Conservation (phyloP, 192 early-diverging fungal genomes). For the Neocallimastix lanati region DNA sequence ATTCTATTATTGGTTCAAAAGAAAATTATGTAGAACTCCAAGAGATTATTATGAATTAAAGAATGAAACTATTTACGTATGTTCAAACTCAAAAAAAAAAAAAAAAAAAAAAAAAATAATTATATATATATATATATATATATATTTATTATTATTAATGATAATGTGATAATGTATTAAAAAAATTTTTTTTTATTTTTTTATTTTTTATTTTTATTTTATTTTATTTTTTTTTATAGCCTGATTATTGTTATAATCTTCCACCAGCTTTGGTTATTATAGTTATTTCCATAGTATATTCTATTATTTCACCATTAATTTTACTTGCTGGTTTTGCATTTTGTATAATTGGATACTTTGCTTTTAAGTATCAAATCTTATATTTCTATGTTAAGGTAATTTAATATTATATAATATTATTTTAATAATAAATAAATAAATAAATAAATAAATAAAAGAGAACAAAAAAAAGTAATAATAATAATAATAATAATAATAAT, state of each 20-base stretch:
- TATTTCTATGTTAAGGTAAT: not conserved
- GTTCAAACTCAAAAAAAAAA: not conserved
- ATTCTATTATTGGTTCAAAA: not conserved
- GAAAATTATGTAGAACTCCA: not conserved
- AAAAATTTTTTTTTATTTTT: not conserved
- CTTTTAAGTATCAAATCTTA: not conserved
- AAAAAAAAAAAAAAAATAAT: not conserved
- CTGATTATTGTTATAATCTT: not conserved
- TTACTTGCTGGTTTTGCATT: not conserved
- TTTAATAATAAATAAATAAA: too few relatives aligned
- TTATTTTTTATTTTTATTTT: not conserved
- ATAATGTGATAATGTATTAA: too few relatives aligned
- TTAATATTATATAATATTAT: not conserved
- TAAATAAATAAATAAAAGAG: too few relatives aligned
- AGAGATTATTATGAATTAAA: not conserved
- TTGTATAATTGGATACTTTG: not conserved
- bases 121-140: not conserved
- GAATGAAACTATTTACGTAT: not conserved
- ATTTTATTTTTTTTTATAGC: not conserved
- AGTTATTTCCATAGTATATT: not conserved
- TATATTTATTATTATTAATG: too few relatives aligned
- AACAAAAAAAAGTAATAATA: too few relatives aligned
- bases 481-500: too few relatives aligned
- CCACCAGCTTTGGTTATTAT: not conserved
- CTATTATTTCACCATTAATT: not conserved